Evolutionary conservation across 1,139 yeast species (phyloP), one percentile per base, ranked within the genome.

Genomic region (Debaryomycetaceae sp.): DNA sequence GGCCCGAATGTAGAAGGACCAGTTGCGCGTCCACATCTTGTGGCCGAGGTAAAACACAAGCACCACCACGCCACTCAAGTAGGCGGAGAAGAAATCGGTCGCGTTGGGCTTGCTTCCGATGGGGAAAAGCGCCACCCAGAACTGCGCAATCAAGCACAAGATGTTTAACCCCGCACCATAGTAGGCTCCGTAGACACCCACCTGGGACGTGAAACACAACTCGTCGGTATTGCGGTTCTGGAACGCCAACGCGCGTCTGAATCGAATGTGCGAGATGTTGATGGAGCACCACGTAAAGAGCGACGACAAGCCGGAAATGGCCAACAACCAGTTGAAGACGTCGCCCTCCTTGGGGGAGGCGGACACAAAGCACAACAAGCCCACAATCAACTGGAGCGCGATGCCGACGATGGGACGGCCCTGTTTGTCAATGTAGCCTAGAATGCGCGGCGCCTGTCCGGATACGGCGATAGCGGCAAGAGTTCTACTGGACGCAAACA

Each of bases 391-490:
- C 25, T 82, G 74, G 29, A 69, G 53, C 10, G 63, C 50, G 44
- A 80, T 70, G 25, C 82, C 87, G 29, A 68, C 70, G 37, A 78
- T 58, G 23, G 93, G 94, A 53, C 92, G 70, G 37, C 87, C 90
- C 27, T 57, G 49, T 44, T 74, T 73, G 52, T 82, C 93, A 45
- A 81, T 71, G 56, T 80, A 83, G 38, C 76, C 80, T 33, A 76
- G 68, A 41, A 71, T 58, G 45, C 66, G 64, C 41, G 95, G 95
- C 16, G 92, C 87, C 51, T 73, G 76, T 20, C 86, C 83, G 45
- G 82, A 78, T 39, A 79, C 77, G 27, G 95, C 83, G 39, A 86
- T 63, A 11, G 94, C 81, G 38, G 81, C 77, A 39, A 85, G 55
- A 15, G 94, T 75, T 65, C 95, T 74, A 22, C 94, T 80, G 33